Evolutionary conservation across 768 basidiomycete genomes (phyloP).

Genomic region (Rhizopogon sp.): DNA sequence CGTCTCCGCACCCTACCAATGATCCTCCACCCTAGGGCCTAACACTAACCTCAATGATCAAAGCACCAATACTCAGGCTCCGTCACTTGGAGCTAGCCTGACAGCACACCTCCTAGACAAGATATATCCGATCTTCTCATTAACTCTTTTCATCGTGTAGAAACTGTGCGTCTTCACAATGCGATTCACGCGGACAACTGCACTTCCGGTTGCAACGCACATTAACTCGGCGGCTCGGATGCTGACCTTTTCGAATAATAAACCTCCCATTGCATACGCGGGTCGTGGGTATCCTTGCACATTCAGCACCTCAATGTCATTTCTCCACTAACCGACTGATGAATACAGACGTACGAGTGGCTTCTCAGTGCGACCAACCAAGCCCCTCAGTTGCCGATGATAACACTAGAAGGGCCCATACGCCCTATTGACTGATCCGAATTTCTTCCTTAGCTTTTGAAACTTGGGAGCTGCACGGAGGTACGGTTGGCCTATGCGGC

Average conservation of each 20-base stretch:
- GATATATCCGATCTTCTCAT: conserved; percentile 4
- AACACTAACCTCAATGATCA: conserved; percentile 1
- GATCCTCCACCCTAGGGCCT: conserved; percentile 7
- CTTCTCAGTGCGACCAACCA: neutral
- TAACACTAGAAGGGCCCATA: neutral
- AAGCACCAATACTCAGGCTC: conserved; percentile 1
- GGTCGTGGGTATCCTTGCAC: neutral
- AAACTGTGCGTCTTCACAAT: neutral
- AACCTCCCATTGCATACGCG: neutral
- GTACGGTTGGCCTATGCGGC: neutral
- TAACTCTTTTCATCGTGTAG: conserved; percentile 3
- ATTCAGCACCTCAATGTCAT: neutral
- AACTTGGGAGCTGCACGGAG: neutral
- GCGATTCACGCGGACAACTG: neutral
- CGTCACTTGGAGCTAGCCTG: neutral
- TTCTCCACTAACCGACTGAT: neutral
- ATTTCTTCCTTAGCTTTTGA: neutral
- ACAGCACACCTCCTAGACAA: neutral
- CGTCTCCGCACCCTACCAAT: conserved; percentile 2
- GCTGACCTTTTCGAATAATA: neutral
- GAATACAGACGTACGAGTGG: neutral
- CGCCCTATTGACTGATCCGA: neutral
- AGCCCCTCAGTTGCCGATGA: neutral
- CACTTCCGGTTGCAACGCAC: neutral
- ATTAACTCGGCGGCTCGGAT: neutral